A percentile compares a stretch with the other conserved stretches of the same genome.
These are phyloP conservation scores for Carex parvula DNA, from an alignment of 176 grass and related monocot species.

Conservation along the genomic window DNA sequence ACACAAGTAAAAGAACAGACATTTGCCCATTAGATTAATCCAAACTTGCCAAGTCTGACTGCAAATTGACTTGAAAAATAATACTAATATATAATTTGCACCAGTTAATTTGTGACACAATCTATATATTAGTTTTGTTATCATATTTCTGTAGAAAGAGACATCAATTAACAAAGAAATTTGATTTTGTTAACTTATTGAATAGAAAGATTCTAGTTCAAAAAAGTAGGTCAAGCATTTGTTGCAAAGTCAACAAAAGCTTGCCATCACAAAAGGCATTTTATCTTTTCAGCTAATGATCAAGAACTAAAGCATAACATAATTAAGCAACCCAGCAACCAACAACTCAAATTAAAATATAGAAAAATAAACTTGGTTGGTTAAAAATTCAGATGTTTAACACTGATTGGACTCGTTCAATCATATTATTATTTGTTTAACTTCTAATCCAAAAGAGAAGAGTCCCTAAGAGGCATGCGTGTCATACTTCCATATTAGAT, in stretches of 20 bases:
- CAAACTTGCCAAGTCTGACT: not conserved
- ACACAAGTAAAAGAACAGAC: not conserved
- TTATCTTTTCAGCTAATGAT: not conserved
- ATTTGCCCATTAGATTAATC: not conserved
- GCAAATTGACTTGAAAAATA: not conserved
- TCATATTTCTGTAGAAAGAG: not conserved
- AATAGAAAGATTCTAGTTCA: slow-evolving; percentile 2
- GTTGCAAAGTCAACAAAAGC: not conserved
- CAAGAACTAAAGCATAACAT: not conserved
- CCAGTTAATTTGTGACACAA: not conserved
- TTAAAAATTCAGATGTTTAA: not conserved
- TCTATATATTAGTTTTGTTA: not conserved
- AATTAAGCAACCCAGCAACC: slow-evolving; percentile 8
- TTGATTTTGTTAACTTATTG: not conserved
- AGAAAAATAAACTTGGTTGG: not conserved
- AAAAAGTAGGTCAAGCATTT: slow-evolving; percentile 19
- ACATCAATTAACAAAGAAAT: not conserved
- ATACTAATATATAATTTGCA: not conserved
- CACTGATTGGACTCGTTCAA: not conserved
- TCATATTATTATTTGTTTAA: not conserved
- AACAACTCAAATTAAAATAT: slow-evolving; percentile 6
- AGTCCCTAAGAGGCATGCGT: not conserved
- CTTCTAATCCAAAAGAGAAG: not conserved
- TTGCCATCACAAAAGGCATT: not conserved
- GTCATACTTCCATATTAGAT: not conserved